A percentile compares a stretch with the other conserved stretches of the same genome.
These are phyloP conservation scores for Hyphopichia khmerensis DNA, from an alignment of 1,139 yeast genomes.

Conservation along the genomic window DNA sequence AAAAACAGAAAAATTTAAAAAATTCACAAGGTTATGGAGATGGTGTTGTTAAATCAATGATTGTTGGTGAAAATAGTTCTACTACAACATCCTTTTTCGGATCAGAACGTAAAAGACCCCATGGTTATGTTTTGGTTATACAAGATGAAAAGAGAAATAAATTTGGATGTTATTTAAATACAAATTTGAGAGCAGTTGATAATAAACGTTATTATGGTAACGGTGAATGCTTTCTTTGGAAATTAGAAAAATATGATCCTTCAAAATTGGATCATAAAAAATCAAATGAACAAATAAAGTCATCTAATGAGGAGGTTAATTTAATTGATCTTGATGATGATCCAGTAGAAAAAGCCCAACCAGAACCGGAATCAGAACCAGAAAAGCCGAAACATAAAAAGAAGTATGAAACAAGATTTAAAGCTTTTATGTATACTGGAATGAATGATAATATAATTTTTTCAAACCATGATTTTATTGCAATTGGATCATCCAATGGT, in stretches of 20 bases:
- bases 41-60: slow-evolving; percentile 31
- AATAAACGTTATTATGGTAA: slow-evolving; percentile 82
- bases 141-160: slow-evolving; percentile 59
- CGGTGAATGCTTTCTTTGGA: slow-evolving; percentile 95
- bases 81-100: slow-evolving; percentile 9
- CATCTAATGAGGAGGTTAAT: background rate
- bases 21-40: slow-evolving; percentile 39
- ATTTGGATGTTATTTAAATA: slow-evolving; percentile 87
- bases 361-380: slow-evolving; percentile 1
- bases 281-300: slow-evolving; percentile 1
- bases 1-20: slow-evolving; percentile 16
- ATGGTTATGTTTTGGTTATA: slow-evolving; percentile 72
- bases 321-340: slow-evolving; percentile 1
- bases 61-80: slow-evolving; percentile 19
- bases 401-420: slow-evolving; percentile 41
- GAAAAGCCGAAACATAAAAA: slow-evolving; percentile 6
- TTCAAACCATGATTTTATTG: slow-evolving; percentile 73
- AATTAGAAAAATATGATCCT: slow-evolving; percentile 25
- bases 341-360: background rate
- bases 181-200: slow-evolving; percentile 66
- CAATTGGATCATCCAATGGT: slow-evolving; percentile 89
- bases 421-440: slow-evolving; percentile 89
- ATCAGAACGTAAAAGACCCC: slow-evolving; percentile 33
- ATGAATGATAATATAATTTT: slow-evolving; percentile 81
- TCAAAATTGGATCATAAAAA: slow-evolving; percentile 12